phyloP scores from a whole-genome alignment of 2,329 filamentous ascomycete genomes.

The Claviceps spartinae region DNA sequence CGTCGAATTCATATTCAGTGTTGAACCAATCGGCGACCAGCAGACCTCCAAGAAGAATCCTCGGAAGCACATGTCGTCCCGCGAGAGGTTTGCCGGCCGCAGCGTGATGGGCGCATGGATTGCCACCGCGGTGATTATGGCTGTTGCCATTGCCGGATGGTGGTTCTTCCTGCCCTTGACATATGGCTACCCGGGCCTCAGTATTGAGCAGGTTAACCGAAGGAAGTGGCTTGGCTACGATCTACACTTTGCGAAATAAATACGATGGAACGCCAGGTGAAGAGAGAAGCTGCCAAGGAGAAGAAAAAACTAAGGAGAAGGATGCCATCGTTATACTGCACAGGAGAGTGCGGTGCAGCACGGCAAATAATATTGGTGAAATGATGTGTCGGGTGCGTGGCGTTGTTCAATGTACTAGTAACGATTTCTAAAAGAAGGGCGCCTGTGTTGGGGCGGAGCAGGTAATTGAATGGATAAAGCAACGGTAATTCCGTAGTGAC shows the following conservation, averaged over 20 bases:
- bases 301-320: neutral
- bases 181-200: slow-evolving; percentile 83
- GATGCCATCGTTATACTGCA: neutral
- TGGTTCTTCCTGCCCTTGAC: slow-evolving; percentile 91
- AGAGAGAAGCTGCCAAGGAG: neutral
- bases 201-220: slow-evolving; percentile 60
- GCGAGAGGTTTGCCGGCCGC: slow-evolving; percentile 67
- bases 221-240: slow-evolving; percentile 97
- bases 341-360: neutral
- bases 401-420: neutral
- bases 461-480: no score
- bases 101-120: slow-evolving; percentile 70
- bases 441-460: neutral
- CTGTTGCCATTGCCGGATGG: slow-evolving; percentile 61
- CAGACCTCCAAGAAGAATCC: slow-evolving; percentile 26
- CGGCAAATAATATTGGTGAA: neutral
- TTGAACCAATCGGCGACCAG: slow-evolving; percentile 49
- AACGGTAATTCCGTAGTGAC: no score
- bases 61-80: slow-evolving; percentile 58
- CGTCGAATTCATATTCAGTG: slow-evolving; percentile 90
- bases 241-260: slow-evolving; percentile 94
- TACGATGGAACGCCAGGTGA: neutral
- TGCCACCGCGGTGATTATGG: slow-evolving; percentile 56
- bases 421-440: neutral
- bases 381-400: neutral